phyloP scores from a whole-genome alignment of 768 basidiomycete genomes.

The Lactifluus rugatus region DNA sequence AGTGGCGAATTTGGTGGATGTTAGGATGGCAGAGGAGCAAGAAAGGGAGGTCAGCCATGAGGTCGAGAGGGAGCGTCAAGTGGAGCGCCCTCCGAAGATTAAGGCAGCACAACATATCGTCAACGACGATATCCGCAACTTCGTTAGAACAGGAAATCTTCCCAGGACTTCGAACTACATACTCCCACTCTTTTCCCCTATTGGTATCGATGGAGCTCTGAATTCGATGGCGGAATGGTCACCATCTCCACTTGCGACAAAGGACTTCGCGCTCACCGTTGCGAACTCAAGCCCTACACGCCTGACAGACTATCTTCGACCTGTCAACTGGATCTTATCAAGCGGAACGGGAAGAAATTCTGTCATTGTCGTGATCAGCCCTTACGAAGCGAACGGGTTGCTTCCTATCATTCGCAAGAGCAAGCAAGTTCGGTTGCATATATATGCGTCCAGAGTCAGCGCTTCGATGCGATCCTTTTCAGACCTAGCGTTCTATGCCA shows the following conservation, averaged over 20 bases:
- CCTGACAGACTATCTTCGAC: neutral
- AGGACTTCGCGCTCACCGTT: neutral
- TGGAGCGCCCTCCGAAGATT: conserved; percentile 6
- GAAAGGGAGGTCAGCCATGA: conserved; percentile 15
- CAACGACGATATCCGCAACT: neutral
- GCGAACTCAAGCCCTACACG: neutral
- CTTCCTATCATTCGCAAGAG: neutral
- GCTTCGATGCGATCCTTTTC: neutral
- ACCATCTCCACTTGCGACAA: neutral
- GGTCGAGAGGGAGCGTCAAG: conserved; percentile 7
- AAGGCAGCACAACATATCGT: neutral
- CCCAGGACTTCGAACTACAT: neutral
- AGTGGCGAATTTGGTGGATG: neutral
- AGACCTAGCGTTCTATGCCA: neutral
- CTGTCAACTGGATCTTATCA: neutral
- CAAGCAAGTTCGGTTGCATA: neutral
- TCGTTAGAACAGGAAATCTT: conserved; percentile 6
- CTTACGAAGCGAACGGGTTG: neutral
- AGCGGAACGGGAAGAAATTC: neutral
- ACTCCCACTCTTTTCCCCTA: neutral
- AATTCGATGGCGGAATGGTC: neutral
- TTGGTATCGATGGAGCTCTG: neutral
- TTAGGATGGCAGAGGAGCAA: conserved; percentile 13
- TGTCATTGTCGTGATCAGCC: neutral
- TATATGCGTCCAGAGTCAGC: neutral